These are phyloP conservation scores for Epichloe elymi DNA, from an alignment of 2,329 filamentous ascomycete genomes.

Conservation along the genomic window DNA sequence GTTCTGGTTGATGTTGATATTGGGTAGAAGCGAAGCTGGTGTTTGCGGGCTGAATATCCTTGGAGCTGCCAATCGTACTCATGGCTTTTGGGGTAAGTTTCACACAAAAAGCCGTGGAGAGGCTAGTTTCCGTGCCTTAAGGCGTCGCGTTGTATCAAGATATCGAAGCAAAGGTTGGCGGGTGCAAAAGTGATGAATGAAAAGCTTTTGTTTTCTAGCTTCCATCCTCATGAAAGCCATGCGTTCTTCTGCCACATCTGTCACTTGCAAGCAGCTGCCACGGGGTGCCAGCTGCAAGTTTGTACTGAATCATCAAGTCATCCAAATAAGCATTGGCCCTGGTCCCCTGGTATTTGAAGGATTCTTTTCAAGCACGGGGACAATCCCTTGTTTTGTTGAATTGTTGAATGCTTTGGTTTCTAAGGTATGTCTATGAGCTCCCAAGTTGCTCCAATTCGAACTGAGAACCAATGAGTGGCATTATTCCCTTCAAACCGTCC, in stretches of 20 bases:
- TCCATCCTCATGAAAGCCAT: not conserved
- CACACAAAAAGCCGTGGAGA: not conserved
- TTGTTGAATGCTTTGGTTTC: conserved; percentile 2
- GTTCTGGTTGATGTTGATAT: conserved; percentile 8
- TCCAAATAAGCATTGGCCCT: not conserved
- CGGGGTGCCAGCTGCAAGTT: not conserved
- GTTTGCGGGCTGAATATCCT: conserved; percentile 10
- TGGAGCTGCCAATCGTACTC: conserved; percentile 8
- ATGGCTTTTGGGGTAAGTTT: not conserved
- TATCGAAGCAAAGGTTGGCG: not conserved
- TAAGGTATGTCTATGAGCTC: conserved; percentile 7
- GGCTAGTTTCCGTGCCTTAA: not conserved
- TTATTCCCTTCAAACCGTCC: not conserved
- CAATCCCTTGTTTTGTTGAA: not conserved
- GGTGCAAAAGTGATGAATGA: not conserved
- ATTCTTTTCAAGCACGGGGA: not conserved
- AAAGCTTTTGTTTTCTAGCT: not conserved
- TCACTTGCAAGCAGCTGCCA: not conserved
- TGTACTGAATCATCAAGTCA: not conserved
- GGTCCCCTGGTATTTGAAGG: not conserved
- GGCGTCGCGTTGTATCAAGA: not conserved
- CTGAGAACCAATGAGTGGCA: not conserved
- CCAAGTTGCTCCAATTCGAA: not conserved
- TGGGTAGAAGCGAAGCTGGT: conserved; percentile 19
- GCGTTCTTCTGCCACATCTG: not conserved